A percentile compares a stretch with the other conserved stretches of the same genome.
phyloP scores from a whole-genome alignment of 2,329 filamentous ascomycete species.

The Xylariomycetidae sp. region DNA sequence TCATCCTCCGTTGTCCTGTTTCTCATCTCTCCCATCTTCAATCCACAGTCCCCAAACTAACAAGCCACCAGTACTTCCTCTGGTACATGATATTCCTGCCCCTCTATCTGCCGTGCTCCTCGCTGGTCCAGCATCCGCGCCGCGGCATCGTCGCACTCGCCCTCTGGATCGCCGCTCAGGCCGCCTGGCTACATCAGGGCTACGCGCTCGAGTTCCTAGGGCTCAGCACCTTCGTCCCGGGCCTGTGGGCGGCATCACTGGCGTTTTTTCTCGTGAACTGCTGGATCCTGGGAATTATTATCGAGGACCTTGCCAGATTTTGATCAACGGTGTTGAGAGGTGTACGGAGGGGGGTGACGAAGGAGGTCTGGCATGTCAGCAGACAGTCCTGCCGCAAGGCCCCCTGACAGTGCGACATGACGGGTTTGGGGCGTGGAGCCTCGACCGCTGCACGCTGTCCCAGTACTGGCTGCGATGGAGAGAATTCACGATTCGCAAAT shows the following conservation, averaged over 20 bases:
- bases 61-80: constrained; percentile 71
- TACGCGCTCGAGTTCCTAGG: constrained; percentile 77
- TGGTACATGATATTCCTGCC: constrained; percentile 96
- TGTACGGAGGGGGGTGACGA: neutral
- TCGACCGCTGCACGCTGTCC: no score
- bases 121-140: constrained; percentile 53
- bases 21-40: neutral
- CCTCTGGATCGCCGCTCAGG: constrained; percentile 74
- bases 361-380: neutral
- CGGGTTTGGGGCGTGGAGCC: no score
- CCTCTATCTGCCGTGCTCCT: constrained; percentile 78
- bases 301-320: constrained; percentile 51
- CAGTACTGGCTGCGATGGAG: no score
- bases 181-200: constrained; percentile 67
- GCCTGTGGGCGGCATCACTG: constrained; percentile 70
- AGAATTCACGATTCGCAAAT: no score
- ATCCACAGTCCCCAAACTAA: neutral
- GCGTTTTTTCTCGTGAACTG: constrained; percentile 80
- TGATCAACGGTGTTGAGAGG: neutral
- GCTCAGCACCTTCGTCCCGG: constrained; percentile 74
- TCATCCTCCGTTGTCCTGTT: neutral
- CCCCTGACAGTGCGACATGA: no score
- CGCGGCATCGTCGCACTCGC: constrained; percentile 60
- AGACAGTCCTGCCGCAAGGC: neutral
- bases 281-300: constrained; percentile 78